These are phyloP conservation scores for Erodium trifolium DNA, from an alignment of 441 rosid genomes.

Conservation along the genomic window DNA sequence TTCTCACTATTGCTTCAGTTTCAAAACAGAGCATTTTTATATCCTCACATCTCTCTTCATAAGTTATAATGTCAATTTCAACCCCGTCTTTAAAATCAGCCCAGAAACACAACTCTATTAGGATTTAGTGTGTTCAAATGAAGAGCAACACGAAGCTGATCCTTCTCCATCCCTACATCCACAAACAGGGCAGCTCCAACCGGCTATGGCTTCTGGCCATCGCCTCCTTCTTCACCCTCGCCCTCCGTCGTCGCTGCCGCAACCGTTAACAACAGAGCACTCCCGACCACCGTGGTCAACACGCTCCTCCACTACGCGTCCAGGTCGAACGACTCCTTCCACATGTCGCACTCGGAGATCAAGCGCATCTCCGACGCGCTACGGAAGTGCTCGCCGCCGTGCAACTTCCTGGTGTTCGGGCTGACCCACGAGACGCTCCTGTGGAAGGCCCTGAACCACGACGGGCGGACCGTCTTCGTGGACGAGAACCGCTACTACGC, in stretches of 20 bases:
- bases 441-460: no score
- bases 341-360: constrained; percentile 60
- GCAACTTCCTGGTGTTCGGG: constrained; percentile 79
- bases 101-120: no score
- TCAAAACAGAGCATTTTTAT: no score
- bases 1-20: not conserved
- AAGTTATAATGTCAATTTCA: no score
- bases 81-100: no score
- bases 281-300: constrained; percentile 25
- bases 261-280: constrained; percentile 15
- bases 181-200: constrained; percentile 74
- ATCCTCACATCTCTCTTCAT: no score
- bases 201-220: constrained; percentile 85
- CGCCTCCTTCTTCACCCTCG: constrained; percentile 66
- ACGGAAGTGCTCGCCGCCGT: constrained; percentile 72
- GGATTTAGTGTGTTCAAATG: no score
- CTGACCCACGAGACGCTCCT: constrained; percentile 14
- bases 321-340: constrained; percentile 70
- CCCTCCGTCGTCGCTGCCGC: not conserved
- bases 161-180: constrained; percentile 37
- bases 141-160: no score
- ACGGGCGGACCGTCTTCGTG: no score
- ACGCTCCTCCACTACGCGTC: constrained; percentile 72
- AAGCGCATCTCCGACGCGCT: constrained; percentile 73
- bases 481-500: no score